Evolutionary conservation across 148 eudicot species (phyloP).

Genomic region (Fallopia convolvulus): DNA sequence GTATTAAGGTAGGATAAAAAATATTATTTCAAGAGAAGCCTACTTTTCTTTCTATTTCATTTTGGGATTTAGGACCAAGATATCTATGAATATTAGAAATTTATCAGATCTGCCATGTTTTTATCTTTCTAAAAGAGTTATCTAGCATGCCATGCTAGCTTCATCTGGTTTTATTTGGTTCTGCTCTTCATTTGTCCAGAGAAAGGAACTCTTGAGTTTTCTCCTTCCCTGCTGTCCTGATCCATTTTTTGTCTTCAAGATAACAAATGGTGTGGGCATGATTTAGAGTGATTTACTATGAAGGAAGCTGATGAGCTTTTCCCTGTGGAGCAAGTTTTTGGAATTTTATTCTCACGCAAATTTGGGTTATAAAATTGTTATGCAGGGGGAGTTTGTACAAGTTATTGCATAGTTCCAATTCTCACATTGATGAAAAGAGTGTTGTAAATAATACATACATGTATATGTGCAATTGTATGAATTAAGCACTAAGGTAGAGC

Average conservation of each 20-base stretch:
- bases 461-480: no score
- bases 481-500: no score
- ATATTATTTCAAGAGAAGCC: background rate
- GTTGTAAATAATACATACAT: no score
- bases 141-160: background rate
- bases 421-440: constrained; percentile 72
- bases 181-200: background rate
- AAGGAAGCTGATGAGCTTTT: constrained; percentile 8
- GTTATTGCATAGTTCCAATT: constrained; percentile 71
- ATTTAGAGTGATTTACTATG: background rate
- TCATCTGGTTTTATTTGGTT: background rate
- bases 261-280: background rate
- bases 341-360: background rate
- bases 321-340: background rate
- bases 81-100: background rate
- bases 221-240: background rate
- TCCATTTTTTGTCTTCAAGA: background rate
- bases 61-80: background rate
- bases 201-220: background rate
- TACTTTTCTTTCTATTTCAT: background rate
- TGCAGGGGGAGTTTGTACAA: constrained; percentile 89
- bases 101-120: background rate
- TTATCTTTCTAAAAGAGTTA: background rate
- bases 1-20: background rate
- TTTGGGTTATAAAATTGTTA: background rate